Evolutionary conservation across 2,329 filamentous ascomycete genomes (phyloP).

Genomic region (Diaporthe ilicicola): DNA sequence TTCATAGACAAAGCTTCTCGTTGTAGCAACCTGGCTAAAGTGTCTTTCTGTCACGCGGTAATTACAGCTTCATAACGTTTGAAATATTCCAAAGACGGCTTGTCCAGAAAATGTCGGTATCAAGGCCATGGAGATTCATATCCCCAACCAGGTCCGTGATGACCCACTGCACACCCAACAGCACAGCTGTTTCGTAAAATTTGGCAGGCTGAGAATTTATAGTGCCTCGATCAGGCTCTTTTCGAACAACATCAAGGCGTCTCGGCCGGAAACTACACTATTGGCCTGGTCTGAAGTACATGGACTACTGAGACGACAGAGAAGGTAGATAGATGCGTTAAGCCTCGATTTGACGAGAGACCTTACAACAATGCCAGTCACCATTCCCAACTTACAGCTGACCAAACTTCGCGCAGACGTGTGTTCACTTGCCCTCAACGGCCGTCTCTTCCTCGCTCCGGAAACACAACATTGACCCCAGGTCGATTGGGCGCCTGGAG

Average conservation of each 20-base stretch:
- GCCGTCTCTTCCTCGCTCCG: slow-evolving; percentile 78
- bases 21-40: not conserved
- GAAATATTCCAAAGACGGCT: slow-evolving; percentile 63
- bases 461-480: slow-evolving; percentile 84
- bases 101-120: slow-evolving; percentile 88
- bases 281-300: slow-evolving; percentile 89
- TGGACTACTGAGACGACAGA: slow-evolving; percentile 90
- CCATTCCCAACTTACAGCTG: not conserved
- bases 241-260: slow-evolving; percentile 89
- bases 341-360: not conserved
- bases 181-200: not conserved
- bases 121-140: slow-evolving; percentile 91
- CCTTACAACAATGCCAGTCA: not conserved
- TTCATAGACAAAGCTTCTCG: not conserved
- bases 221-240: slow-evolving; percentile 86
- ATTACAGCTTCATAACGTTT: not conserved
- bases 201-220: not conserved
- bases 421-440: slow-evolving; percentile 86
- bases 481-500: slow-evolving; percentile 81
- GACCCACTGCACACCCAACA: not conserved
- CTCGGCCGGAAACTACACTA: slow-evolving; percentile 84
- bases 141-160: slow-evolving; percentile 78
- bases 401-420: slow-evolving; percentile 66
- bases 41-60: not conserved
- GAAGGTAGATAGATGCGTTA: slow-evolving; percentile 70